Percentiles rank a stretch among this genome's conserved stretches.
Evolutionary conservation across 2,329 filamentous ascomycete genomes (phyloP).

Genomic region (Seiridium cupressi): DNA sequence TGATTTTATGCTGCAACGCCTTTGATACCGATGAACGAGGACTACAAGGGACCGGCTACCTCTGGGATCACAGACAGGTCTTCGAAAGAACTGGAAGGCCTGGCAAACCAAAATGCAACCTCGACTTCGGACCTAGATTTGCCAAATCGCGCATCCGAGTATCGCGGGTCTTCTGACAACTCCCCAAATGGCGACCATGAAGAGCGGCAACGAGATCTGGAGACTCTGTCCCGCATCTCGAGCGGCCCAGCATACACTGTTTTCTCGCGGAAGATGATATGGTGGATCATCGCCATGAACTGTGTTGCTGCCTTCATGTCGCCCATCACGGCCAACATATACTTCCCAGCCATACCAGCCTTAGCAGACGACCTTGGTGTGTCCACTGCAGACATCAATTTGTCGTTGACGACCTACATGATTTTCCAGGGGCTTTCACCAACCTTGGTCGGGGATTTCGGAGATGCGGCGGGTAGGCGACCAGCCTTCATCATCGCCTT

Average conservation of each 20-base stretch:
- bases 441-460: constrained; percentile 59
- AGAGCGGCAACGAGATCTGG: constrained; percentile 23
- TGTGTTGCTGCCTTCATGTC: constrained; percentile 53
- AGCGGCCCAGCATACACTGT: constrained; percentile 39
- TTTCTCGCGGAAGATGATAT: constrained; percentile 40
- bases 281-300: constrained; percentile 53
- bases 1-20: background rate
- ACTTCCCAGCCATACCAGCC: constrained; percentile 41
- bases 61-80: background rate
- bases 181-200: constrained; percentile 12
- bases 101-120: constrained; percentile 12
- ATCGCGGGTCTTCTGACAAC: constrained; percentile 9
- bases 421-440: constrained; percentile 58
- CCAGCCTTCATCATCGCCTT: constrained; percentile 60
- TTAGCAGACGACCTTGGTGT: constrained; percentile 37
- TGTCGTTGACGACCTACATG: constrained; percentile 60
- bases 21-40: constrained; percentile 14
- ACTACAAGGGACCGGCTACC: constrained; percentile 7
- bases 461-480: constrained; percentile 59
- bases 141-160: background rate
- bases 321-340: constrained; percentile 60
- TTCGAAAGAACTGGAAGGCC: background rate
- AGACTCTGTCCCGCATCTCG: constrained; percentile 30
- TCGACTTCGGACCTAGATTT: background rate
- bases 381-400: constrained; percentile 39